Evolutionary conservation across 2,329 filamentous ascomycete species (phyloP).

Genomic region (Ophiostoma montium): DNA sequence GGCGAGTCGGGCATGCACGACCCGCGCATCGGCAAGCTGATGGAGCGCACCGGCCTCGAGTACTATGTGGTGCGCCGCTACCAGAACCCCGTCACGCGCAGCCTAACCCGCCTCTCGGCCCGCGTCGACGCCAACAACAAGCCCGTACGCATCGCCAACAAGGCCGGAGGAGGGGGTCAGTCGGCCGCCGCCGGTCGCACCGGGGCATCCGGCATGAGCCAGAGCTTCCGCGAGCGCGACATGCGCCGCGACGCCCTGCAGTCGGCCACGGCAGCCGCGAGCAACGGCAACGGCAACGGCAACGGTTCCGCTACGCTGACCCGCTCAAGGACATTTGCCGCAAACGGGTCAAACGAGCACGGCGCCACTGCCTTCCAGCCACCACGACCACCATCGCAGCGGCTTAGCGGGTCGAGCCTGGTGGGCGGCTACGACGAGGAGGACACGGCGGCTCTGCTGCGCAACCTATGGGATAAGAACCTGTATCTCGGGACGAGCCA

Average conservation of each 20-base stretch:
- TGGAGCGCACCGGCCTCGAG: conserved; percentile 57
- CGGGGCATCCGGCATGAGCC: conserved; percentile 22
- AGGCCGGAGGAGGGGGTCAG: conserved; percentile 17
- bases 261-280: conserved; percentile 2
- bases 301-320: neutral
- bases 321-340: neutral
- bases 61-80: conserved; percentile 61
- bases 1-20: conserved; percentile 45
- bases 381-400: conserved; percentile 14
- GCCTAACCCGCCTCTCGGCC: conserved; percentile 38
- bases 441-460: conserved; percentile 34
- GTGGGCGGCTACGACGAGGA: conserved; percentile 37
- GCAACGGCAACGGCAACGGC: conserved; percentile 4
- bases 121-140: conserved; percentile 39
- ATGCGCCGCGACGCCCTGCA: conserved; percentile 10
- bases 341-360: neutral
- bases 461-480: conserved; percentile 49
- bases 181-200: conserved; percentile 1
- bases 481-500: conserved; percentile 42
- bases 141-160: conserved; percentile 15
- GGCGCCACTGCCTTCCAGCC: conserved; percentile 20
- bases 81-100: conserved; percentile 55
- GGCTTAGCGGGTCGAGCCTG: conserved; percentile 35
- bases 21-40: conserved; percentile 47
- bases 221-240: conserved; percentile 24